Evolutionary conservation across 108 stramenopile species (phyloP).

Genomic region (Craspedostauros australis): DNA sequence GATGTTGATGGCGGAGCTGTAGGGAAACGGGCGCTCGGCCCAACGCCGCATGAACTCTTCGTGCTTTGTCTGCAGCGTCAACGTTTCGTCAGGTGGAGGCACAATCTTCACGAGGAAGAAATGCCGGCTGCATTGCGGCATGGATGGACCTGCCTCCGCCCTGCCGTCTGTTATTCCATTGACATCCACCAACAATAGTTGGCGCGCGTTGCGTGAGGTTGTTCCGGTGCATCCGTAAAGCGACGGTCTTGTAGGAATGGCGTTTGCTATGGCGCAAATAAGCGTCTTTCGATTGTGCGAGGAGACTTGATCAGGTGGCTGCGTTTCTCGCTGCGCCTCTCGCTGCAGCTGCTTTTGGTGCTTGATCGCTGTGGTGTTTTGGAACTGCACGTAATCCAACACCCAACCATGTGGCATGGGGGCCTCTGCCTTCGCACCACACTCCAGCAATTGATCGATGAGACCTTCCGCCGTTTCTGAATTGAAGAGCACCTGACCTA

Average conservation of each 20-base stretch:
- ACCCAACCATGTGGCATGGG: slow-evolving; percentile 14
- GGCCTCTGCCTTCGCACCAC: background rate
- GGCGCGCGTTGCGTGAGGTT: slow-evolving; percentile 5
- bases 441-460: slow-evolving; percentile 21
- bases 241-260: slow-evolving; percentile 31
- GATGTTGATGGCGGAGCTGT: slow-evolving; percentile 61
- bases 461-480: slow-evolving; percentile 21
- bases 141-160: slow-evolving; percentile 4
- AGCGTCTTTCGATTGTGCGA: slow-evolving; percentile 45
- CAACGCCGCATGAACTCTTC: slow-evolving; percentile 18
- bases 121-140: background rate
- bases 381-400: slow-evolving; percentile 28
- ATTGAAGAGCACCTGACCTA: slow-evolving; percentile 32
- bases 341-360: background rate
- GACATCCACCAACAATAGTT: slow-evolving; percentile 36
- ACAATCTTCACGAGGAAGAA: too few relatives aligned
- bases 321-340: background rate
- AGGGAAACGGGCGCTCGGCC: slow-evolving; percentile 61
- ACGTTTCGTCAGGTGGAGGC: background rate
- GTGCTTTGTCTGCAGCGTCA: background rate
- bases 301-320: too few relatives aligned
- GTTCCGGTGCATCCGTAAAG: slow-evolving; percentile 10
- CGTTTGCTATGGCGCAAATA: slow-evolving; percentile 39
- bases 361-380: background rate
- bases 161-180: slow-evolving; percentile 5